Percentiles rank a stretch among this genome's conserved stretches.
Evolutionary conservation across 73 alveolate species (phyloP).

Genomic region (Breviolum minutum): DNA sequence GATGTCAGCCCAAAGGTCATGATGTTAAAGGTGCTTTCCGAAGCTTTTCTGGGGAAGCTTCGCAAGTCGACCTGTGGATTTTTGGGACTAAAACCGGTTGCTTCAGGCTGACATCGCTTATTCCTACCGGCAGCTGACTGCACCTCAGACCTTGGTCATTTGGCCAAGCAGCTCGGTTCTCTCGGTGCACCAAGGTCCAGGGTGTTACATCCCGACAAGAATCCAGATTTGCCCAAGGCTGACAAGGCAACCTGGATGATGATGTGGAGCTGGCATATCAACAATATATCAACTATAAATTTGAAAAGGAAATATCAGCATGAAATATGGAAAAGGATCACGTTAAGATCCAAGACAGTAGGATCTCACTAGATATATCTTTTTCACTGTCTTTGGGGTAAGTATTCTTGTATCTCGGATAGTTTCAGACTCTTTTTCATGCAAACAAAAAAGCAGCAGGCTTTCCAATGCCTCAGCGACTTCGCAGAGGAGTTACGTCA

Average conservation of each 20-base stretch:
- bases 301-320: too few relatives aligned
- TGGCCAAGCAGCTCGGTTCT: not conserved
- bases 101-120: constrained; percentile 77
- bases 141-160: not conserved
- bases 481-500: constrained; percentile 73
- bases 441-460: constrained; percentile 14
- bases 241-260: constrained; percentile 33
- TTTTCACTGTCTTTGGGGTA: too few relatives aligned
- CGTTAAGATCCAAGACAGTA: too few relatives aligned
- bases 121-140: constrained; percentile 74
- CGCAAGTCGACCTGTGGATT: not conserved
- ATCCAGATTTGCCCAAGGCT: constrained; percentile 77
- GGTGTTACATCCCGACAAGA: constrained; percentile 88
- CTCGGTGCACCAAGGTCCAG: constrained; percentile 27
- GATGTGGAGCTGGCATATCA: not conserved
- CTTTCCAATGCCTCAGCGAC: constrained; percentile 85
- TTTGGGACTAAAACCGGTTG: not conserved
- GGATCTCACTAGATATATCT: too few relatives aligned
- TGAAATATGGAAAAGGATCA: too few relatives aligned
- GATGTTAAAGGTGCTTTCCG: too few relatives aligned
- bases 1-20: not conserved
- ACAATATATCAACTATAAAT: too few relatives aligned
- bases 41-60: not conserved
- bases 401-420: too few relatives aligned
- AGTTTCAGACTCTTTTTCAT: not conserved